phyloP scores from a whole-genome alignment of 148 eudicot genomes.

The Silene uniflora region DNA sequence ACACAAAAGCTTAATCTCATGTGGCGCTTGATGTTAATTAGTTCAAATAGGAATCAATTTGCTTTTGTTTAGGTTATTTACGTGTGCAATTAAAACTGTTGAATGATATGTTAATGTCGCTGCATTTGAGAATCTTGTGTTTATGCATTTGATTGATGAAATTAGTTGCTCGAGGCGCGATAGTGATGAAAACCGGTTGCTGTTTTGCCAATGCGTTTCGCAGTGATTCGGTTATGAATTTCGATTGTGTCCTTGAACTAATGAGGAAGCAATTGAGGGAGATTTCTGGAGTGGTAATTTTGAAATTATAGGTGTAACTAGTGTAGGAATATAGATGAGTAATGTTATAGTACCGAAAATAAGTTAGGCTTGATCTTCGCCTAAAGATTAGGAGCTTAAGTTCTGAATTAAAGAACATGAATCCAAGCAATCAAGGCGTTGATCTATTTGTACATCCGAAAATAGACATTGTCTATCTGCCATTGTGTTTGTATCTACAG shows the following conservation, averaged over 20 bases:
- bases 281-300: neutral
- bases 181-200: neutral
- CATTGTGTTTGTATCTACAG: neutral
- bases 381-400: neutral
- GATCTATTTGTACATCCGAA: neutral
- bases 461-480: neutral
- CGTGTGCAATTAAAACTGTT: neutral
- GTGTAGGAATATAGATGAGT: neutral
- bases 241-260: neutral
- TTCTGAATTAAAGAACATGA: neutral
- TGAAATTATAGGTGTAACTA: neutral
- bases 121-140: constrained; percentile 1
- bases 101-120: neutral
- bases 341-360: neutral
- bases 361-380: constrained; percentile 4
- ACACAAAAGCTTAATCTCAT: neutral
- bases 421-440: neutral
- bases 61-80: neutral
- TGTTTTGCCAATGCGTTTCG: neutral
- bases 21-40: neutral
- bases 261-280: neutral
- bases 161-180: neutral
- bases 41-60: neutral
- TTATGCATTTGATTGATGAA: neutral
- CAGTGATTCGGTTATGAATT: neutral